Base-by-base conservation (phyloP, 108 stramenopile species). In the Nitzschia sp. region DNA sequence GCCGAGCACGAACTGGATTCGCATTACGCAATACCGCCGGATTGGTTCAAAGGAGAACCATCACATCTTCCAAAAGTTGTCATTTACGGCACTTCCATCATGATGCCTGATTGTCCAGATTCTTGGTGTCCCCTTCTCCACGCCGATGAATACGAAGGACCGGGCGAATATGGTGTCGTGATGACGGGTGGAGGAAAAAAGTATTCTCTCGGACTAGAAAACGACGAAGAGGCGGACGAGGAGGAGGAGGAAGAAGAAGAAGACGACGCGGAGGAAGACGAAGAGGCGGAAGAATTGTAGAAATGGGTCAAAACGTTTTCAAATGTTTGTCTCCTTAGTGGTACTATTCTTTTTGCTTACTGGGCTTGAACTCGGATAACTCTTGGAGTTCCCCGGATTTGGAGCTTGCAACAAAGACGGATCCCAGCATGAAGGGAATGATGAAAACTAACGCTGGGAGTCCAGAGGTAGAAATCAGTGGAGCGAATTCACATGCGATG, bases 41-140 rank as follows among this genome's bases (percentile, higher is more conserved):
- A 61, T 3, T 75, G 74, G 74, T 42, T 28, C 35, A 45, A 63
- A 31, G 1, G 31, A 1, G 59, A 85, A 48, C 90, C 90, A 2
- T 77, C 78, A 1, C 27, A 64, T 21, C 84, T 79, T 76, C 17
- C 75, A 36, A 30, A 69, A 35, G 35, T 32, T 26, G 59, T 72
- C 0, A 32, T 65, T 17, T 28, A 42, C 11, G 88, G 81, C 36
- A 91, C 93, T 11, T 80, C 81, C 3, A 71, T 90, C 34, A 75
- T 67, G 53, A 88, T 91, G 66, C 93, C 93, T 0, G 70, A 69
- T 19, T 94, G 93, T 64, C 72, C 78, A 28, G 66, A 88, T 70
- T 71, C 71, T 26, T 77, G 76, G 69, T 77, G 76, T 65, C 68
- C 61, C 19, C 38, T 77, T 21, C 2, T 46, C 42, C 25, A 64